Evolutionary conservation across 2,329 filamentous ascomycete genomes (phyloP), one percentile per base, ranked within the genome.

Genomic region (Periconia sp.): DNA sequence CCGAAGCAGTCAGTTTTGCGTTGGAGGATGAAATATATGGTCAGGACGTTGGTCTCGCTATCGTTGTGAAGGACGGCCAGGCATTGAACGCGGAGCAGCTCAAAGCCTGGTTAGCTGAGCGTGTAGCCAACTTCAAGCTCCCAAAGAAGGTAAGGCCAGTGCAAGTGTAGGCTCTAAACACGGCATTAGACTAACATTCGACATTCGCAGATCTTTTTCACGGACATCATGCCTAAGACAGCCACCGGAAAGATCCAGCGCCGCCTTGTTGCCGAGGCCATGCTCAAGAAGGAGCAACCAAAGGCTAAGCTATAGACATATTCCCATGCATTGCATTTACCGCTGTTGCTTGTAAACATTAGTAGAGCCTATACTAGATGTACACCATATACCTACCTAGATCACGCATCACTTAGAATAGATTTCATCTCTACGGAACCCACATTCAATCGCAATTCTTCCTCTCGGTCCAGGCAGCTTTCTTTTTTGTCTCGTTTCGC

Each of bases 171-270:
- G n/a, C n/a, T n/a, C n/a, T n/a, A n/a, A n/a, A n/a, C n/a, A n/a
- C n/a, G n/a, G n/a, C n/a, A n/a, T n/a, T n/a, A n/a, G n/a, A n/a
- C n/a, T n/a, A n/a, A n/a, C n/a, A n/a, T n/a, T n/a, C 60, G 45
- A 65, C 52, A 37, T 26, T 28, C 39, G 25, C 42, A 87, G 85
- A 76, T 92, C 24, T 94, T 88, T 75, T 91, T 94, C 59, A 89
- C 89, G 24, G 81, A 89, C 44, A 74, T 86, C 53, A 95, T 95
- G 84, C 89, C 89, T 50, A 95, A 95, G 79, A 92, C 90, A 4
- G 89, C 89, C n/a, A 95, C 89, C 5, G 89, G 89, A 42, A 95
- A 95, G 78, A 87, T 95, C 46, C 89, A 95, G 73, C 78, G 89
- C 48, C 81, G 88, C 50, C 89, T 92, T 60, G 89, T 95, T n/a